phyloP scores from a whole-genome alignment of 164 flowering plant species.

The Magnolia officinalis region DNA sequence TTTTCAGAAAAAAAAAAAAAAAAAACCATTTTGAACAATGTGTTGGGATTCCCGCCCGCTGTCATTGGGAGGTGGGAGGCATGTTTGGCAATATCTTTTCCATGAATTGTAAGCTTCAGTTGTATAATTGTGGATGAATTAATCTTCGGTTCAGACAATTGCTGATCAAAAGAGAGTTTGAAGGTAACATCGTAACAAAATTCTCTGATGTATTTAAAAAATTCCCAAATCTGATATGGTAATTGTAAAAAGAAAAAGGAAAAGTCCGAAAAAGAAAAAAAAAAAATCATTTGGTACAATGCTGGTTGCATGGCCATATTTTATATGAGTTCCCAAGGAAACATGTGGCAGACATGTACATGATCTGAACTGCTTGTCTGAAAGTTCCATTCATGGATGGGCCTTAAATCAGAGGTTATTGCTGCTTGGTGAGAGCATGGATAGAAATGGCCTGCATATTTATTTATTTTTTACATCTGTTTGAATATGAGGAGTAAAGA shows the following conservation, averaged over 20 bases:
- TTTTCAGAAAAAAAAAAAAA: neutral
- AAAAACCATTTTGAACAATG: neutral
- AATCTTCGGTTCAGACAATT: neutral
- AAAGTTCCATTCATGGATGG: no score
- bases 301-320: neutral
- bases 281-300: neutral
- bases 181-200: neutral
- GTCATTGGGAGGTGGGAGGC: no score
- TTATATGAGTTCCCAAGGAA: neutral
- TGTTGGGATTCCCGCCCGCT: no score
- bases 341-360: neutral
- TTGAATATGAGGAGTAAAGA: no score
- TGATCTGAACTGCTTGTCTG: no score
- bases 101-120: neutral
- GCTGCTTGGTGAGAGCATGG: no score
- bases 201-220: neutral
- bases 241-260: neutral
- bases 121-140: neutral
- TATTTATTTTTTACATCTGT: no score
- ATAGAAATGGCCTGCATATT: no score
- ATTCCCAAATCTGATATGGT: no score
- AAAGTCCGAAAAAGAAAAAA: no score
- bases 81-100: no score
- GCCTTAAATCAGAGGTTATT: no score
- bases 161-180: neutral